Evolutionary conservation across 1,284 basidiomycete species (phyloP).

Genomic region (Mycena citricolor): DNA sequence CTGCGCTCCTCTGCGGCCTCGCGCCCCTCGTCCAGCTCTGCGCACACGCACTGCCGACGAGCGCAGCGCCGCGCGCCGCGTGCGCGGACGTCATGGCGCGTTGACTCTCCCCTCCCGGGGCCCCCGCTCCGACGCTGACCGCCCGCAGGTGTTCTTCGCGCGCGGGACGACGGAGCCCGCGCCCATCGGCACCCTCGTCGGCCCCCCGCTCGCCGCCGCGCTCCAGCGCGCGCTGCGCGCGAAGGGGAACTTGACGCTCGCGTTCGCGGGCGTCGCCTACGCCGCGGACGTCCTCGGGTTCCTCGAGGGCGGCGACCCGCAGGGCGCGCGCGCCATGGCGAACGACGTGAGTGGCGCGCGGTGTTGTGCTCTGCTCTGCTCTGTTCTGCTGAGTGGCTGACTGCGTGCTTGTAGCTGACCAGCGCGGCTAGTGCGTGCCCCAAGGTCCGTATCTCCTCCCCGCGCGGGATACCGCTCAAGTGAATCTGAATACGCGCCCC

Average conservation of each 20-base stretch:
- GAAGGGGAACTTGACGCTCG: neutral
- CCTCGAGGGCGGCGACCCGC: slow-evolving; percentile 8
- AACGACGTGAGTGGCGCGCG: neutral
- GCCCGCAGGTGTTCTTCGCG: slow-evolving; percentile 9
- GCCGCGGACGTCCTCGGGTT: slow-evolving; percentile 4
- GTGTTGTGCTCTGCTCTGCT: too few relatives aligned
- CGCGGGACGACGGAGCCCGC: slow-evolving; percentile 5
- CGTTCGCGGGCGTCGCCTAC: slow-evolving; percentile 7
- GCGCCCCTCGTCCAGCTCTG: too few relatives aligned
- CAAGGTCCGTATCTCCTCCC: slow-evolving; percentile 12
- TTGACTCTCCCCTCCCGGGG: too few relatives aligned
- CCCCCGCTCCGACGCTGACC: too few relatives aligned
- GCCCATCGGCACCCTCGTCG: slow-evolving; percentile 1
- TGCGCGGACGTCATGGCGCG: too few relatives aligned
- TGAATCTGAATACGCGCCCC: too few relatives aligned
- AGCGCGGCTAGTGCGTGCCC: slow-evolving; percentile 15
- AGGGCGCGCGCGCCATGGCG: neutral
- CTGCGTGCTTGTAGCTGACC: slow-evolving; percentile 8
- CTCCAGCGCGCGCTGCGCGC: slow-evolving; percentile 5
- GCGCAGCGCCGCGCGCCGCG: too few relatives aligned
- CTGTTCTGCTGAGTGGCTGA: too few relatives aligned
- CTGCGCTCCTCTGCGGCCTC: too few relatives aligned
- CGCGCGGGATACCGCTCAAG: too few relatives aligned
- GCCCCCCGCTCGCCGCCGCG: slow-evolving; percentile 2
- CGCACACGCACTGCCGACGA: too few relatives aligned